phyloP scores from a whole-genome alignment of 2,329 filamentous ascomycete genomes.

The Leptographium procerum region DNA sequence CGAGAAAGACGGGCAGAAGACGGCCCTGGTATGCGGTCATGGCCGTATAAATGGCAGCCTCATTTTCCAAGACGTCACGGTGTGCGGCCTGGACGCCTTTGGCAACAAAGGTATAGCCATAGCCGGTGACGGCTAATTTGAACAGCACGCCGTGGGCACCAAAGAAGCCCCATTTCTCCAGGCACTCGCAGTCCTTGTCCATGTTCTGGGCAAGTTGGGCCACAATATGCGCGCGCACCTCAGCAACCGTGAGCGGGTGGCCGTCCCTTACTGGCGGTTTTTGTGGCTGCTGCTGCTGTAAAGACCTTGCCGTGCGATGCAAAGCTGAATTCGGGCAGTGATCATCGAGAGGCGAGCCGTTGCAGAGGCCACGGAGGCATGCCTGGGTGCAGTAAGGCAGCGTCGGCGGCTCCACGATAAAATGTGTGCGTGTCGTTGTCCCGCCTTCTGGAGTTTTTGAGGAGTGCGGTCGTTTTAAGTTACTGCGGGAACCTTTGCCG shows the following conservation, averaged over 20 bases:
- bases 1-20: slow-evolving; percentile 9
- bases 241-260: not conserved
- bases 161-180: not conserved
- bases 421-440: not conserved
- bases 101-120: slow-evolving; percentile 12
- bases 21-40: slow-evolving; percentile 5
- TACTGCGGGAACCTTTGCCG: not conserved
- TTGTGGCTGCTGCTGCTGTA: not conserved
- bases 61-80: not conserved
- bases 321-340: not conserved
- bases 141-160: slow-evolving; percentile 7
- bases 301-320: not conserved
- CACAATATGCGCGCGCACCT: not conserved
- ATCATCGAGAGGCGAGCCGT: not conserved
- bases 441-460: too few species aligned
- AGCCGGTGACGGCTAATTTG: slow-evolving; percentile 7
- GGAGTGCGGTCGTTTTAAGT: not conserved
- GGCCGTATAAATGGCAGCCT: slow-evolving; percentile 2
- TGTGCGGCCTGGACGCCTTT: slow-evolving; percentile 2
- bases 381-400: slow-evolving; percentile 4
- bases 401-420: not conserved
- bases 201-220: not conserved
- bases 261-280: not conserved
- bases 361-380: not conserved
- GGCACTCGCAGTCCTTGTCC: slow-evolving; percentile 1